A percentile compares a stretch with the other conserved stretches of the same genome.
Conservation (phyloP, 2,329 filamentous ascomycete species). For the Penicillium fuscoglaucum region DNA sequence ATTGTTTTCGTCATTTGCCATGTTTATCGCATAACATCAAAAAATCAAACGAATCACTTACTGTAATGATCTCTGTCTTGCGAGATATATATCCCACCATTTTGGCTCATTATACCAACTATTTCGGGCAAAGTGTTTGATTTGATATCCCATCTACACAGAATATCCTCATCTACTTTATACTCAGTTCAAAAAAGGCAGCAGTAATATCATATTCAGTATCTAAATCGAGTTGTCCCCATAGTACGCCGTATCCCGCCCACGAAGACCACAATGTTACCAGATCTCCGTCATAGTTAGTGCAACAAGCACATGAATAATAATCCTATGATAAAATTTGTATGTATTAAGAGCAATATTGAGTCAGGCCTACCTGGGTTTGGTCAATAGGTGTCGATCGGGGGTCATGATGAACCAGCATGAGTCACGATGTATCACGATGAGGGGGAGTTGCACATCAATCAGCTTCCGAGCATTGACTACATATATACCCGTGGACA, state of each 20-base stretch:
- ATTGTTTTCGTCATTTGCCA: neutral
- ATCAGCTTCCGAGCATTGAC: neutral
- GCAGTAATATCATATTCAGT: neutral
- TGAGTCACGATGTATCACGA: neutral
- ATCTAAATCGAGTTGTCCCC: neutral
- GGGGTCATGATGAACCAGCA: neutral
- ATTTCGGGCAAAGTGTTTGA: neutral
- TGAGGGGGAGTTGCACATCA: neutral
- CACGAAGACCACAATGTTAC: neutral
- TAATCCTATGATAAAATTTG: neutral
- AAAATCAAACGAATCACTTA: neutral
- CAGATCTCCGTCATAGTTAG: neutral
- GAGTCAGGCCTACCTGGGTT: neutral
- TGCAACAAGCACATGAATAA: neutral
- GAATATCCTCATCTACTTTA: neutral
- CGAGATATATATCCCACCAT: neutral
- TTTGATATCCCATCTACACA: neutral
- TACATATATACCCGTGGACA: neutral
- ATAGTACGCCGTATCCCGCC: neutral
- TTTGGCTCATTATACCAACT: neutral
- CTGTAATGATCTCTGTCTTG: neutral
- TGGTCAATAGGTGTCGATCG: neutral
- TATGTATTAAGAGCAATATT: neutral
- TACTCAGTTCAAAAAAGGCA: neutral
- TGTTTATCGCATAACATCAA: neutral